Evolutionary conservation across 208 protist species (phyloP), one percentile per base, ranked within the genome.

Genomic region (Crithidia brevicula): DNA sequence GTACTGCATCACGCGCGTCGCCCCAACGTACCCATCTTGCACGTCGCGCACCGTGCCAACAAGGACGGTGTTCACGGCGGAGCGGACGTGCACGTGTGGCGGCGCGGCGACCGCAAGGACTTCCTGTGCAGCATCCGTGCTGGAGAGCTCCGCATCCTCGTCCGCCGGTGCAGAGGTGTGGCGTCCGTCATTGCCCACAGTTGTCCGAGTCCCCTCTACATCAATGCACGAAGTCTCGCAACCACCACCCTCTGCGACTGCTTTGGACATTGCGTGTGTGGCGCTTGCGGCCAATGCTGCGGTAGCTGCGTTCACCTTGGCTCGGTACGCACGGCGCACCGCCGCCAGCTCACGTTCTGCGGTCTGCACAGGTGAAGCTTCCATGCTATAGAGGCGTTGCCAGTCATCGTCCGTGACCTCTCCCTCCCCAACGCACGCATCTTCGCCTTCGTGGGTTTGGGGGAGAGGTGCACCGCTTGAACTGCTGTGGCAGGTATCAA

Each of bases 41-140:
- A 91, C 76, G 54, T 94, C 89, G 3, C 72, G 68, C 49, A 94
- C 80, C 11, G 60, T 62, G n/a, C 89, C 89, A 2, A 92, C 49
- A 15, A 92, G 25, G 11, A 89, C 72, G 10, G 75, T 78, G 71
- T 94, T 94, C 45, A 67, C 82, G 8, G 69, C 65, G 11, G 64
- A 28, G 27, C 89, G 85, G n/a, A 82, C 72, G 65, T 94, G 89
- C 30, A 91, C 79, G 34, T 75, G 73, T 16, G 82, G 61, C 27
- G 49, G 60, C 2, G 76, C 57, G 10, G 53, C 49, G 22, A 3
- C 22, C 1, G 34, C 73, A 13, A 51, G 28, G 23, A n/a, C 50
- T 7, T 45, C 51, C 7, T 25, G 8, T 16, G 6, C 20, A 1
- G 13, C 36, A 2, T 27, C 56, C 16, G 23, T 33, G 4, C 27